These are phyloP conservation scores for Solanum megistacrolobum DNA, from an alignment of 257 asterid species.

Conservation along the genomic window DNA sequence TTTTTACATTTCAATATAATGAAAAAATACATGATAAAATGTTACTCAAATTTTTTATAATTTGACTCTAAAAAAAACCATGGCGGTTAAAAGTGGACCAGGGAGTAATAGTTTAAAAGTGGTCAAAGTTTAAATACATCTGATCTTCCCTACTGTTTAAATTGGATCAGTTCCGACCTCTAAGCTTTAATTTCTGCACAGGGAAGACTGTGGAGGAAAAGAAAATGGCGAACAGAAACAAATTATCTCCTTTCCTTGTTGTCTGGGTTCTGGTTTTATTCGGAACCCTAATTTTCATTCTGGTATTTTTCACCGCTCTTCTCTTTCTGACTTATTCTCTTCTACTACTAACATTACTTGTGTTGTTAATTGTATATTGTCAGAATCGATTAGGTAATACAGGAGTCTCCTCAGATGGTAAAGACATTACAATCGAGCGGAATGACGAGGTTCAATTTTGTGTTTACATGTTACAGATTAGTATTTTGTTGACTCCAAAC, in stretches of 20 bases:
- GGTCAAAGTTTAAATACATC: neutral
- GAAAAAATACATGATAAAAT: too few relatives aligned
- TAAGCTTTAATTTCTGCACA: too few relatives aligned
- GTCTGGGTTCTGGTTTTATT: slow-evolving; percentile 60
- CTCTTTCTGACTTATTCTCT: neutral
- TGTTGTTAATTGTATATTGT: neutral
- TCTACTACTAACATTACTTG: neutral
- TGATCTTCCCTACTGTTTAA: neutral
- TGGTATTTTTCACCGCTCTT: slow-evolving; percentile 23
- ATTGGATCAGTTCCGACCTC: neutral
- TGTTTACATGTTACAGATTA: neutral
- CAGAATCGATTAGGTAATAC: slow-evolving; percentile 63
- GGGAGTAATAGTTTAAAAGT: too few relatives aligned
- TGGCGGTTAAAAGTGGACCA: too few relatives aligned
- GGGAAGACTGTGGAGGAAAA: neutral
- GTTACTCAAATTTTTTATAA: too few relatives aligned
- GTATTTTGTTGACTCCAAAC: neutral
- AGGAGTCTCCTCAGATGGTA: slow-evolving; percentile 23
- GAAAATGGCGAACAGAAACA: slow-evolving; percentile 34
- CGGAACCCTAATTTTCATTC: slow-evolving; percentile 61
- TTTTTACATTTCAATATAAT: too few relatives aligned
- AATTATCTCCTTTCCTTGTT: slow-evolving; percentile 34
- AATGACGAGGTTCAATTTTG: slow-evolving; percentile 24
- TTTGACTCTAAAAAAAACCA: too few relatives aligned
- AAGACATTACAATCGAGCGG: slow-evolving; percentile 17